Evolutionary conservation across 768 basidiomycete species (phyloP), one percentile per base, ranked within the genome.

Genomic region (Cubamyces sp.): DNA sequence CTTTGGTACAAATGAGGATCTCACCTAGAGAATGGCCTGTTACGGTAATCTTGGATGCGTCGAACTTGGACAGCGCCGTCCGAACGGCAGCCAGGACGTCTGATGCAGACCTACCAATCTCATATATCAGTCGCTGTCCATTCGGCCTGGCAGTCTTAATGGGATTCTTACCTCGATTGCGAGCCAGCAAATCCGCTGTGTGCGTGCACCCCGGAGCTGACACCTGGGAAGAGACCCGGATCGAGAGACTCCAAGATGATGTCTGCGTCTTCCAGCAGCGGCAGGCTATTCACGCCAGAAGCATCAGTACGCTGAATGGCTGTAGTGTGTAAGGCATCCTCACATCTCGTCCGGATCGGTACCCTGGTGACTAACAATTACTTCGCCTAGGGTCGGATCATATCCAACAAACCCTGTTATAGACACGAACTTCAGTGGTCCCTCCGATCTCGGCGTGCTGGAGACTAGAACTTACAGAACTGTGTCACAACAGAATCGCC

Each of bases 391-490:
- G 4, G 64, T 73, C 0, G 82, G 77, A 57, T 80, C 80, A 60
- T 74, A 84, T n/a, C 84, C 83, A 23, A 85, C 84, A 57, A 73
- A 84, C 83, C 82, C 83, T 84, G 37, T 0, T 37, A 19, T 12
- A 42, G 21, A 14, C 16, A 16, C 23, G 52, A 42, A 26, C 11
- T 12, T 11, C 23, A 48, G 7, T 21, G 12, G 12, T 25, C 2
- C 6, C n/a, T 23, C 11, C 19, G 11, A 47, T 23, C 7, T 21
- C 25, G 45, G 8, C 12, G 7, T 23, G 7, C 8, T 23, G 39
- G 16, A 21, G 25, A 40, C 34, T 11, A 16, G 19, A 11, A 46
- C 70, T 30, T 34, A 81, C 80, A 84, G 65, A 75, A 84, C 62
- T 82, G 84, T 0, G 73, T 68, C 0, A 47, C 47, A 41, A 62